phyloP scores from a whole-genome alignment of 106 monocot genomes.

The Agapanthus africanus region DNA sequence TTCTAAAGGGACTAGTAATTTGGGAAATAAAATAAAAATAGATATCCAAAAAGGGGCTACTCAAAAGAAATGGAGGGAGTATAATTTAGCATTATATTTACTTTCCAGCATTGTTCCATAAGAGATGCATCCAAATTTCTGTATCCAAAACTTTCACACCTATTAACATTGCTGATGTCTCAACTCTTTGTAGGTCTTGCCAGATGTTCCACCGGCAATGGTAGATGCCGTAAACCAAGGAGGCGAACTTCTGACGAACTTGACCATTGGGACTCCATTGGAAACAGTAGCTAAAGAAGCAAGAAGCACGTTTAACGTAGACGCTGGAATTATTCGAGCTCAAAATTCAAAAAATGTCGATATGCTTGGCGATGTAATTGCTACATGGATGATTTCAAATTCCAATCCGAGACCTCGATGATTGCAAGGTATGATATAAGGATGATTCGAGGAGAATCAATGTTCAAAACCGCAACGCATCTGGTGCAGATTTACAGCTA shows the following conservation, averaged over 20 bases:
- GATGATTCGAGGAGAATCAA: background rate
- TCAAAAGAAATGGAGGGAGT: too few species aligned
- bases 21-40: too few species aligned
- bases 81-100: too few species aligned
- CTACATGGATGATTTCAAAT: constrained; percentile 64
- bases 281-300: constrained; percentile 83
- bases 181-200: constrained; percentile 44
- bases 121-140: too few species aligned
- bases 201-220: constrained; percentile 88
- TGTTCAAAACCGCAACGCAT: background rate
- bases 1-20: too few species aligned
- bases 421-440: constrained; percentile 1
- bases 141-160: too few species aligned
- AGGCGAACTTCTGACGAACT: constrained; percentile 62
- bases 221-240: constrained; percentile 80
- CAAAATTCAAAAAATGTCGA: constrained; percentile 62
- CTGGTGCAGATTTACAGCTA: background rate
- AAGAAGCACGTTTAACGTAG: constrained; percentile 43
- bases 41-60: too few species aligned
- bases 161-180: background rate
- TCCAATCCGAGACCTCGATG: constrained; percentile 29
- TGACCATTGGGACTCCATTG: constrained; percentile 79
- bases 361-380: constrained; percentile 52
- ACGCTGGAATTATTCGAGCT: constrained; percentile 45
- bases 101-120: too few species aligned